Conservation (phyloP, 305 asterid genomes). For the Fraxinus xanthoxyloides region DNA sequence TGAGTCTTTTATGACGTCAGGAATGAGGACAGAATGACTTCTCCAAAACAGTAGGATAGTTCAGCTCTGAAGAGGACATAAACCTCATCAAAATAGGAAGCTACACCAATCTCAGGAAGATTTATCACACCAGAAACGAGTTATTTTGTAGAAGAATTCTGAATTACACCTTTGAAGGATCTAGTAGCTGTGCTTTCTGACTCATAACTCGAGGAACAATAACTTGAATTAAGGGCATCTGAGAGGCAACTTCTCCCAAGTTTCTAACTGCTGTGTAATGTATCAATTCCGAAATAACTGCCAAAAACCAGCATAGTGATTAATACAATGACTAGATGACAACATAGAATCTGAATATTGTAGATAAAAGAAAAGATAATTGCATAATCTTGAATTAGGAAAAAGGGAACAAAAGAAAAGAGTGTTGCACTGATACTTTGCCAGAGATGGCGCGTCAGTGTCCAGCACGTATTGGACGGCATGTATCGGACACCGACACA, state of each 20-base stretch:
- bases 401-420: not conserved
- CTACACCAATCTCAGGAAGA: slow-evolving; percentile 2
- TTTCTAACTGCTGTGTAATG: slow-evolving; percentile 80
- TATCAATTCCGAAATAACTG: slow-evolving; percentile 95
- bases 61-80: slow-evolving; percentile 10
- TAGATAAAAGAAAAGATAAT: slow-evolving; percentile 3
- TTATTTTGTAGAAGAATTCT: slow-evolving; percentile 1
- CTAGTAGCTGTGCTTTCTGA: slow-evolving; percentile 83
- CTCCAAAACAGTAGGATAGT: slow-evolving; percentile 11
- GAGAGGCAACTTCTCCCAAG: slow-evolving; percentile 63
- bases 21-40: slow-evolving; percentile 6
- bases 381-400: not conserved
- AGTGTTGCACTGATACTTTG: not conserved
- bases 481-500: too few relatives aligned
- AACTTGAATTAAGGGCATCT: slow-evolving; percentile 87
- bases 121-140: slow-evolving; percentile 10
- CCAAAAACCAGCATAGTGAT: slow-evolving; percentile 26
- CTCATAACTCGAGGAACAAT: slow-evolving; percentile 91
- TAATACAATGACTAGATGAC: not conserved
- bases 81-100: slow-evolving; percentile 7
- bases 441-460: too few relatives aligned
- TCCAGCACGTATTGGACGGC: too few relatives aligned
- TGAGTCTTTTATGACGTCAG: slow-evolving; percentile 16
- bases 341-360: slow-evolving; percentile 22
- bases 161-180: slow-evolving; percentile 74